These are phyloP conservation scores for Hypoxylon sp. DNA, from an alignment of 2,329 filamentous ascomycete species.

Conservation along the genomic window DNA sequence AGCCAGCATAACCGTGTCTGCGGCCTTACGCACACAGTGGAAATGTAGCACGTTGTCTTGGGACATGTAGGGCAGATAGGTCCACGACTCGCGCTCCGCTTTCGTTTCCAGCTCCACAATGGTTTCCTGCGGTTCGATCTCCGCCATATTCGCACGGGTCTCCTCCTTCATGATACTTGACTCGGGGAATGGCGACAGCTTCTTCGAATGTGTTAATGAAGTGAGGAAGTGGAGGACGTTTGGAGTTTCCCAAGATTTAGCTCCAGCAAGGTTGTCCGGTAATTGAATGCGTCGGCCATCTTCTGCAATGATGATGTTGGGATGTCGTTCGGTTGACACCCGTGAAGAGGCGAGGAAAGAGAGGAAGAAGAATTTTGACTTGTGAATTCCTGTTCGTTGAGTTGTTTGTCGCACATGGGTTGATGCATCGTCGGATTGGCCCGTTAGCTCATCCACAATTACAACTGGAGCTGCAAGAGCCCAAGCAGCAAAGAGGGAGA, in stretches of 20 bases:
- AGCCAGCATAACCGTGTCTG: constrained; percentile 49
- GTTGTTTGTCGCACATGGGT: constrained; percentile 24
- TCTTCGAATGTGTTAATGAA: constrained; percentile 44
- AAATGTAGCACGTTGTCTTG: constrained; percentile 47
- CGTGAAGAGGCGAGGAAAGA: constrained; percentile 21
- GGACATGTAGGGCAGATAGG: constrained; percentile 48
- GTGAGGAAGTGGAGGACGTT: constrained; percentile 44
- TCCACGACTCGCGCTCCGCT: constrained; percentile 48
- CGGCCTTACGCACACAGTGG: constrained; percentile 48
- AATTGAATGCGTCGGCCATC: constrained; percentile 38
- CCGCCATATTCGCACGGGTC: constrained; percentile 45
- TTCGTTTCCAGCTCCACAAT: constrained; percentile 53
- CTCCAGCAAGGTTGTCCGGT: constrained; percentile 38
- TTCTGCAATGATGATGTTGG: constrained; percentile 33
- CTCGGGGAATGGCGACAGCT: constrained; percentile 47
- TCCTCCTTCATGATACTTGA: constrained; percentile 52
- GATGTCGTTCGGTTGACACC: constrained; percentile 29
- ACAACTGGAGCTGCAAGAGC: constrained; percentile 41
- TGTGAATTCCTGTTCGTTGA: constrained; percentile 11
- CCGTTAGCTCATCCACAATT: constrained; percentile 23
- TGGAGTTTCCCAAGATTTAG: constrained; percentile 43
- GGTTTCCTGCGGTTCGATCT: constrained; percentile 47
- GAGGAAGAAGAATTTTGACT: constrained; percentile 6
- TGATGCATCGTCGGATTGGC: constrained; percentile 29
- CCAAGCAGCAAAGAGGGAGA: constrained; percentile 29